Evolutionary conservation across 306 rosid species (phyloP), one percentile per base, ranked within the genome.

Genomic region (Alnus glutinosa): DNA sequence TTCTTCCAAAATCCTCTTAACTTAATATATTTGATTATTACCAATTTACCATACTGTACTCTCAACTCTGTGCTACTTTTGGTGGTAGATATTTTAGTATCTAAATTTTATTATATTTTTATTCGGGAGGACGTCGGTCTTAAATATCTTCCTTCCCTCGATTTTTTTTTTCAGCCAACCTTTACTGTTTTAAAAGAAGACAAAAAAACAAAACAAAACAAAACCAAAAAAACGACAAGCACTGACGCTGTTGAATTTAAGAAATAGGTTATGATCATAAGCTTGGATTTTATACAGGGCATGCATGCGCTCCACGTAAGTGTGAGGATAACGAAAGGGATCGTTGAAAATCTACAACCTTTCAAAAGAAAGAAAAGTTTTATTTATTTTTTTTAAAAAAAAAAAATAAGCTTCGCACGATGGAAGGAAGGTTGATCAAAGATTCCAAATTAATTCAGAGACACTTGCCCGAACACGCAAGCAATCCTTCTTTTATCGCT

Each of bases 391-490:
- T n/a, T n/a, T 23, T 23, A 23, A 23, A 23, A 23, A 23, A 23
- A 23, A 23, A 23, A 23, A 23, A 23, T 23, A 23, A 23, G 28
- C 28, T 23, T 23, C 28, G 28, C 28, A 23, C 28, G 28, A 23
- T 23, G 28, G 28, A 23, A 23, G 28, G 28, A 23, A 23, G 28
- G 28, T 23, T 23, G 28, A 23, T 23, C 28, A 23, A 23, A 23
- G 28, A 23, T 23, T 23, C 28, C 28, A 23, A 23, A 23, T 23
- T 23, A 23, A 23, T 23, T 23, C 0, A 23, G 28, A 23, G 67
- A 84, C 49, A 75, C 32, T 80, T 75, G 15, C 32, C 83, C 77
- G 50, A 71, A 57, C 73, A 39, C 70, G 47, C 74, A 82, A 87
- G 86, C 85, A 80, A 86, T 49, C 64, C 59, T 23, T 23, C 0